phyloP scores from a whole-genome alignment of 2,329 filamentous ascomycete genomes.

The Penicillium sp. region DNA sequence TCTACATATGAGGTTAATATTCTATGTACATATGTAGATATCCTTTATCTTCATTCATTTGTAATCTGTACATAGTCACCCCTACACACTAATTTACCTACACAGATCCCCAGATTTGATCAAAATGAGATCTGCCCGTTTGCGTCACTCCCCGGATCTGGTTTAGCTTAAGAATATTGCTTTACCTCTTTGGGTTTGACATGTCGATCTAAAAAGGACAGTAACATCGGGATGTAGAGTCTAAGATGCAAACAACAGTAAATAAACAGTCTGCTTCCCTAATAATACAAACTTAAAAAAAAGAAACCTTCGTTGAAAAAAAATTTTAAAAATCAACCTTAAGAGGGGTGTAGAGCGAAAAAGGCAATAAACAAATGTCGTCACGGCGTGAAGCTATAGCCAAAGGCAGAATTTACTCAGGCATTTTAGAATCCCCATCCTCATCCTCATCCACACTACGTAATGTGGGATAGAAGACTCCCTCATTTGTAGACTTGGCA shows the following conservation, averaged over 20 bases:
- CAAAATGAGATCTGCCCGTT: slow-evolving; percentile 12
- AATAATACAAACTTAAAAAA: slow-evolving; percentile 13
- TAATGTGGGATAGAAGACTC: slow-evolving; percentile 34
- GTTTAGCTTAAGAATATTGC: slow-evolving; percentile 26
- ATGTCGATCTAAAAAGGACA: slow-evolving; percentile 16
- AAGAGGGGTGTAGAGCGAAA: slow-evolving; percentile 4
- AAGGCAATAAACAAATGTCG: slow-evolving; percentile 14
- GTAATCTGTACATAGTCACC: no score
- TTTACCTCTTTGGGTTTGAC: slow-evolving; percentile 22
- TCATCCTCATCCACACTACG: slow-evolving; percentile 35
- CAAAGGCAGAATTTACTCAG: slow-evolving; percentile 16
- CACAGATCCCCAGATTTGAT: neutral
- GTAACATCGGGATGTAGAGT: neutral
- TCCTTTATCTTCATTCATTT: neutral
- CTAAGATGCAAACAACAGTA: slow-evolving; percentile 24
- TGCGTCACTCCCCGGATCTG: slow-evolving; percentile 28
- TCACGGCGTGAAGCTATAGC: slow-evolving; percentile 18
- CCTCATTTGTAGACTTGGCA: slow-evolving; percentile 24
- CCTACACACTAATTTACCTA: neutral
- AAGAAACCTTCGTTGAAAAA: no score
- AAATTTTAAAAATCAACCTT: neutral
- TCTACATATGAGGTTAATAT: no score
- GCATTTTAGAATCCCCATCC: slow-evolving; percentile 39
- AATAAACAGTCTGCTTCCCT: slow-evolving; percentile 18
- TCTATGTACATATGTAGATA: no score